Evolutionary conservation across 169 alveolate genomes (phyloP).

Genomic region (Hammondia hammondi): DNA sequence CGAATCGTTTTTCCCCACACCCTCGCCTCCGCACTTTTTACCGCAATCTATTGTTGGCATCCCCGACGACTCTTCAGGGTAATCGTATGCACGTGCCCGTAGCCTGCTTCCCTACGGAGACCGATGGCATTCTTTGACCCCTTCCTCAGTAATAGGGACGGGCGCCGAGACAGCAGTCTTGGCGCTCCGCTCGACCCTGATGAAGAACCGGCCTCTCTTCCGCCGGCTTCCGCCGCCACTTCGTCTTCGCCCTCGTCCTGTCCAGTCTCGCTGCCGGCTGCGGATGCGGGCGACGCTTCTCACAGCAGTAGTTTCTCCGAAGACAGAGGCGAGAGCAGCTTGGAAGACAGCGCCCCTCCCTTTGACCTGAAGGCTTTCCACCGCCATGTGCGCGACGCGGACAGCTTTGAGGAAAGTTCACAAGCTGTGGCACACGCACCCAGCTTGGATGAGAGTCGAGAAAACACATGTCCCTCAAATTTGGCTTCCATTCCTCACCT

Average conservation of each 20-base stretch:
- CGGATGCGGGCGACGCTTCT: background rate
- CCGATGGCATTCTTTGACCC: conserved; percentile 19
- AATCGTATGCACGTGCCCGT: no score
- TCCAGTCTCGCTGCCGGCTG: background rate
- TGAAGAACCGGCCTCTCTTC: background rate
- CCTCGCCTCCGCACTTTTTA: no score
- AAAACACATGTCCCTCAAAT: no score
- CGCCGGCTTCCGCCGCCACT: background rate
- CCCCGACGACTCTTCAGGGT: no score
- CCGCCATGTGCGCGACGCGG: background rate
- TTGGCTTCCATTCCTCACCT: no score
- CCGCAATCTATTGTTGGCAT: no score
- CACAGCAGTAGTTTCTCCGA: background rate
- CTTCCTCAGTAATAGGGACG: background rate
- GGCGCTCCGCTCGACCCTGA: conserved; percentile 3
- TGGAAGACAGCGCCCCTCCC: background rate
- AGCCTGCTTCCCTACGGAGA: background rate
- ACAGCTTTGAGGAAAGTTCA: background rate
- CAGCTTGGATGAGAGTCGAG: background rate
- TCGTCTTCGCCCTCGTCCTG: background rate
- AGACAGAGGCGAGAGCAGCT: background rate
- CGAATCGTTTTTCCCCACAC: no score
- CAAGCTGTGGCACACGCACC: background rate
- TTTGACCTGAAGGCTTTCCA: conserved; percentile 22
- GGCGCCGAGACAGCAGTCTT: background rate